Base-by-base conservation (phyloP, 352 stramenopile genomes). In the Peronospora farinosa region DNA sequence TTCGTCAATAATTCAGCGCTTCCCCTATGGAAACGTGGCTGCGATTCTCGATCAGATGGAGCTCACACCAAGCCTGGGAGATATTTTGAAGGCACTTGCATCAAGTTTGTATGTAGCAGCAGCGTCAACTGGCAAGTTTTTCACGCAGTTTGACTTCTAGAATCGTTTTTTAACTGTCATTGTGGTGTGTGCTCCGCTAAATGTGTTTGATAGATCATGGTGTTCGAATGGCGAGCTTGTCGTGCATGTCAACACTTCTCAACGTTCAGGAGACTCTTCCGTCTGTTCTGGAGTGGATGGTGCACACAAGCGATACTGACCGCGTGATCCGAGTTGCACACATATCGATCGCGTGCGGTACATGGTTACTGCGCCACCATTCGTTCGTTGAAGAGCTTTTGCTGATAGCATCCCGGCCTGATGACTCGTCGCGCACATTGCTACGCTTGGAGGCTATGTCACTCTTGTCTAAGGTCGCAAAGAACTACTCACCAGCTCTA, bases 301-400 rank as follows among this genome's bases (percentile, higher is more conserved):
- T 74, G 8, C 63, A 69, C 6, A 78, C 65, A 9, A 83, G 53
- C 46, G 68, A 72, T 32, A 51, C 52, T 7, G 72, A 78, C 31
- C 60, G 53, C 7, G 60, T 74, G 27, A 65, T 88, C 8, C 50
- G 76, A 3, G 67, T 86, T 9, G 75, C 78, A 5, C 63, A 86
- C 39, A 54, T 88, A 3, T 77, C 67, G 8, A 88, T 92, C 33
- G 38, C 75, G 9, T 89, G 80, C 45, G 80, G 77, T 5, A 82
- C 73, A 0, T 64, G 65, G 28, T 48, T 74, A 0, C 51, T 85
- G n/a, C 72, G 67, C 40, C 78, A 74, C 31, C 60, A 63, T 12
- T 84, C 75, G 10, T 91, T 94, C 45, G 70, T 92, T 1, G 77
- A 88, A 48, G 80, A 92, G 51, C 63, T 94, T 31, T 47, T 94